phyloP scores from a whole-genome alignment of 2,329 filamentous ascomycete species.

The Aspergillus phoenicis region DNA sequence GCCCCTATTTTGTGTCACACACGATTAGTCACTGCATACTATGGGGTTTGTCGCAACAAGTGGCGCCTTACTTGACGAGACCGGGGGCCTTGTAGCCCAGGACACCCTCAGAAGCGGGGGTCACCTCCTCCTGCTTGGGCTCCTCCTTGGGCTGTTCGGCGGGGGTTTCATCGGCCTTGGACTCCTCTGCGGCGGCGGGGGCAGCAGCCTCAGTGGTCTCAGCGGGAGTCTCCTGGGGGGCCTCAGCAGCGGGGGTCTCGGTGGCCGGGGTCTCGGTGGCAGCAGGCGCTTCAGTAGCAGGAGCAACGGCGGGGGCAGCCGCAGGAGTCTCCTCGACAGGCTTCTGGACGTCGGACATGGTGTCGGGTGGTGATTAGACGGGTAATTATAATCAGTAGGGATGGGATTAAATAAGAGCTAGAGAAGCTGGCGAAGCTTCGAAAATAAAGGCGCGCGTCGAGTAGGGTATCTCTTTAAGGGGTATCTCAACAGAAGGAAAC shows the following conservation, averaged over 20 bases:
- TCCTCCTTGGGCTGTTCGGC: slow-evolving; percentile 43
- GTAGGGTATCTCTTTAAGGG: slow-evolving; percentile 31
- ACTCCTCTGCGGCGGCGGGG: slow-evolving; percentile 35
- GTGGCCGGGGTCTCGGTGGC: slow-evolving; percentile 44
- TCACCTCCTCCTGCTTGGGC: slow-evolving; percentile 50
- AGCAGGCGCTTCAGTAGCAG: slow-evolving; percentile 38
- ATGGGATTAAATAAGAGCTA: slow-evolving; percentile 23
- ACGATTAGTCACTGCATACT: slow-evolving; percentile 10
- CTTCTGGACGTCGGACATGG: slow-evolving; percentile 76
- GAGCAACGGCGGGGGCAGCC: slow-evolving; percentile 41
- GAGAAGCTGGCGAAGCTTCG: slow-evolving; percentile 24
- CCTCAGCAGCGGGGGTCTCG: slow-evolving; percentile 33
- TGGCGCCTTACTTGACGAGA: slow-evolving; percentile 76
- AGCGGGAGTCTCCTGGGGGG: slow-evolving; percentile 37
- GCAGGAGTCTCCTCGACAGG: slow-evolving; percentile 62
- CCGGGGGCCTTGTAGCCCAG: slow-evolving; percentile 89
- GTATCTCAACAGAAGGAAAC: slow-evolving; percentile 40
- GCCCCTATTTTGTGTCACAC: slow-evolving; percentile 61
- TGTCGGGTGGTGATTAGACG: slow-evolving; percentile 36
- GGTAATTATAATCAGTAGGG: slow-evolving; percentile 23
- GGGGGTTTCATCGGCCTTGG: slow-evolving; percentile 37
- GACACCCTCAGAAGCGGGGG: slow-evolving; percentile 78
- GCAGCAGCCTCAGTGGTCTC: slow-evolving; percentile 39
- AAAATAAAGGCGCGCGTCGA: slow-evolving; percentile 18
- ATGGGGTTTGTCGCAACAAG: background rate